Base-by-base conservation (phyloP, 1,139 yeast species). In the Scheffersomyces illinoinensis region DNA sequence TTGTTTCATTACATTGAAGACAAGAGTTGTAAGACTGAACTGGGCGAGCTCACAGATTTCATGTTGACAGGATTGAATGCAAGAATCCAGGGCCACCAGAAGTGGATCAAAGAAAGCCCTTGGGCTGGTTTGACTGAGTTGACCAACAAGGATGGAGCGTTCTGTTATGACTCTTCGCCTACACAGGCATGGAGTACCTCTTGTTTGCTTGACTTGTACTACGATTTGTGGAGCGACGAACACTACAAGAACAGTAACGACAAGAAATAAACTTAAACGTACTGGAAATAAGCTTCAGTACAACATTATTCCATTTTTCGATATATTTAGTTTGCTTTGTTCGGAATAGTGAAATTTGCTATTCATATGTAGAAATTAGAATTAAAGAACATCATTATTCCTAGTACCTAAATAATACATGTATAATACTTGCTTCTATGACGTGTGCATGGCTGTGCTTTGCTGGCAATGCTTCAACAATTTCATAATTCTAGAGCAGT, bases 141-240 rank as follows among this genome's bases (percentile, higher is more conserved):
- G 69, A 93, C 98, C 6, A 93, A 95, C 71, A 91, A 90, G 73
- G 88, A 90, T 68, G 98, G 98, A 4, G 87, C 79, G 50, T 66
- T 87, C 14, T 95, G 98, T 72, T 68, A 73, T 18, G 99, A 95
- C 71, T 91, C 97, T 1, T 90, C 97, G 64, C 97, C 98, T 4
- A 88, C 98, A 0, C 99, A 95, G 72, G 98, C 98, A 0, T 95
- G 99, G 99, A 90, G 97, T 70, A 77, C 93, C 0, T 89, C 96
- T 3, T 91, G 97, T 67, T 76, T 95, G 61, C 76, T 95, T 56
- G 98, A 95, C 71, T 76, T 95, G 59, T 90, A 88, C 73, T 82
- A 83, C 64, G 97, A 92, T 68, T 72, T 86, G 51, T 84, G 80
- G 81, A 71, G 68, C 47, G 65, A 61, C 57, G 62, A 62, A 54